phyloP scores from a whole-genome alignment of 352 stramenopile species.

The Chrysophaeum taylorii region DNA sequence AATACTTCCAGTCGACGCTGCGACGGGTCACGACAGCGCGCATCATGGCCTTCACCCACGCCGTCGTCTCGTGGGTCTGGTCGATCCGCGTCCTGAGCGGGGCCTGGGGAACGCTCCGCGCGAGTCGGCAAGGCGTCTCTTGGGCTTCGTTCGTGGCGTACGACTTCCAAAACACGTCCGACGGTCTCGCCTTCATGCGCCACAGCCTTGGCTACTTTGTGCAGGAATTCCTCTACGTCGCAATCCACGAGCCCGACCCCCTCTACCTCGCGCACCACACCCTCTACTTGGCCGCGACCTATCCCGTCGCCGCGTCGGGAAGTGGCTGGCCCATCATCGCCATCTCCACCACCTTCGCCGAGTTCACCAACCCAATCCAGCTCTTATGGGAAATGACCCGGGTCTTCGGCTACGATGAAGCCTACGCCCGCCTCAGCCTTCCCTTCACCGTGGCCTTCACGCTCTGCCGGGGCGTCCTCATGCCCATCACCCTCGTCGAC shows the following conservation, averaged over 20 bases:
- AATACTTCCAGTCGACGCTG: too few relatives aligned
- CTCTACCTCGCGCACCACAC: background rate
- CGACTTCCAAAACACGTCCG: background rate
- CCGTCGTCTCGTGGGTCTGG: too few relatives aligned
- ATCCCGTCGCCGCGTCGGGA: background rate
- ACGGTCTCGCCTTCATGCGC: background rate
- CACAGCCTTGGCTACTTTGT: constrained; percentile 1
- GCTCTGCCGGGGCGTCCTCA: background rate
- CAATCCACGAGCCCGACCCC: background rate
- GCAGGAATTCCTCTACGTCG: background rate
- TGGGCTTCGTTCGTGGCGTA: background rate
- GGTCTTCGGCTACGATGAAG: background rate
- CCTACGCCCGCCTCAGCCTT: background rate
- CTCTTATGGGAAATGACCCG: background rate
- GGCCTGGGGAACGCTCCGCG: too few relatives aligned
- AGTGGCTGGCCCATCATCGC: background rate
- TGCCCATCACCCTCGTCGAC: background rate
- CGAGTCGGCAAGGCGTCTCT: too few relatives aligned
- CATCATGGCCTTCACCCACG: too few relatives aligned
- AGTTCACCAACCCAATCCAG: constrained; percentile 4
- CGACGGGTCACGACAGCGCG: too few relatives aligned
- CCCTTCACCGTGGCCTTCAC: background rate
- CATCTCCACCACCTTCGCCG: background rate
- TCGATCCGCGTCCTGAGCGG: too few relatives aligned
- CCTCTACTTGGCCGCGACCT: background rate